phyloP scores from a whole-genome alignment of 2,329 filamentous ascomycete species.

The Arthrinium phaeospermum region DNA sequence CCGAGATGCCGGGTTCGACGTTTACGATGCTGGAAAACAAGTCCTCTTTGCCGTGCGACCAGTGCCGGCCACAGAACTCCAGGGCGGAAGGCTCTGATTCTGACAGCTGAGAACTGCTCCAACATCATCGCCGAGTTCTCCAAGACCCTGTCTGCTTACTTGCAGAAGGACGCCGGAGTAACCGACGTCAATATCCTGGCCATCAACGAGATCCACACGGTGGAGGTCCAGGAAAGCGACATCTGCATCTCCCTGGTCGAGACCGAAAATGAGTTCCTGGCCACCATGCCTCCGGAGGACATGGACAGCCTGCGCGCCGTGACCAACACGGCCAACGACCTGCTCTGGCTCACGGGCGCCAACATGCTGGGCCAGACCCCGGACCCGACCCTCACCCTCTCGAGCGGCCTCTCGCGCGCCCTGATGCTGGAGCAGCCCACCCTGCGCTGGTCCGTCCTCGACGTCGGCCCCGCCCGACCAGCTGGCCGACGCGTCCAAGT shows the following conservation, averaged over 20 bases:
- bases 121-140: neutral
- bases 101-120: neutral
- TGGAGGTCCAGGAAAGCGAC: conserved; percentile 1
- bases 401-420: conserved; percentile 16
- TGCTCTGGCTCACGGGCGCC: conserved; percentile 28
- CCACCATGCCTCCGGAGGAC: conserved; percentile 22
- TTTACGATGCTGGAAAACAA: neutral
- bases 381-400: conserved; percentile 25
- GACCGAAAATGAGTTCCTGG: conserved; percentile 25
- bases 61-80: neutral
- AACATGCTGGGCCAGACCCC: conserved; percentile 20
- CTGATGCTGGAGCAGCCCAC: neutral
- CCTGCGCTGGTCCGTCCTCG: neutral
- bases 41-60: neutral
- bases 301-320: conserved; percentile 27
- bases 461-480: neutral
- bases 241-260: conserved; percentile 27
- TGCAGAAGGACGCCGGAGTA: conserved; percentile 16
- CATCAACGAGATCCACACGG: conserved; percentile 16
- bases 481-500: too few species aligned
- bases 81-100: neutral
- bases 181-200: neutral
- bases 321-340: conserved; percentile 23
- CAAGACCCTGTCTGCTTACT: conserved; percentile 14
- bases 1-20: neutral